These are phyloP conservation scores for Rauvolfia tetraphylla DNA, from an alignment of 257 asterid genomes.

Conservation along the genomic window DNA sequence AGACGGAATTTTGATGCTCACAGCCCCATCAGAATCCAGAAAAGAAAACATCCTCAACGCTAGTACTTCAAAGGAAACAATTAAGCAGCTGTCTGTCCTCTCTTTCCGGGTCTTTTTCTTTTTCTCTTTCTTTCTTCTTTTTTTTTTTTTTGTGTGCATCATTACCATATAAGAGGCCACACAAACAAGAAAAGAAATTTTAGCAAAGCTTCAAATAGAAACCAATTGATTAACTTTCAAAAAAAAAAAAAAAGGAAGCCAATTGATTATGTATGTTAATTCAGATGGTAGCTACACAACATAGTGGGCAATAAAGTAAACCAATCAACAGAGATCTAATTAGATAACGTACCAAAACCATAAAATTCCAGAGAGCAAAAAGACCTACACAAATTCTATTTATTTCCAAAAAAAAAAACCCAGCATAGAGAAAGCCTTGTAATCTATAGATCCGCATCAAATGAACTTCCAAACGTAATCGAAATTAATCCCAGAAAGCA, in stretches of 20 bases:
- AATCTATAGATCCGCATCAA: slow-evolving; percentile 18
- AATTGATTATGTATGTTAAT: neutral
- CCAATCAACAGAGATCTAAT: slow-evolving; percentile 10
- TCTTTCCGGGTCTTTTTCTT: neutral
- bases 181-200: neutral
- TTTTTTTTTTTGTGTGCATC: too few relatives aligned
- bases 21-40: neutral
- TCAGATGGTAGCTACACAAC: neutral
- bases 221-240: neutral
- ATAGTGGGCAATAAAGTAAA: neutral
- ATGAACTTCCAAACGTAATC: slow-evolving; percentile 7
- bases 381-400: neutral
- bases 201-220: neutral
- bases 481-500: neutral
- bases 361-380: neutral
- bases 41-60: too few relatives aligned
- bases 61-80: too few relatives aligned
- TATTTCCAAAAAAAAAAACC: neutral
- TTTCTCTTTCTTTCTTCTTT: too few relatives aligned
- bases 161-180: neutral
- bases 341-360: neutral
- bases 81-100: too few relatives aligned
- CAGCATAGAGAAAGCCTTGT: neutral
- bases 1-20: neutral
- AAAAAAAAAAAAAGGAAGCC: too few relatives aligned